Conservation (phyloP, 129 eudicot genomes). For the Kitagawia praeruptora region DNA sequence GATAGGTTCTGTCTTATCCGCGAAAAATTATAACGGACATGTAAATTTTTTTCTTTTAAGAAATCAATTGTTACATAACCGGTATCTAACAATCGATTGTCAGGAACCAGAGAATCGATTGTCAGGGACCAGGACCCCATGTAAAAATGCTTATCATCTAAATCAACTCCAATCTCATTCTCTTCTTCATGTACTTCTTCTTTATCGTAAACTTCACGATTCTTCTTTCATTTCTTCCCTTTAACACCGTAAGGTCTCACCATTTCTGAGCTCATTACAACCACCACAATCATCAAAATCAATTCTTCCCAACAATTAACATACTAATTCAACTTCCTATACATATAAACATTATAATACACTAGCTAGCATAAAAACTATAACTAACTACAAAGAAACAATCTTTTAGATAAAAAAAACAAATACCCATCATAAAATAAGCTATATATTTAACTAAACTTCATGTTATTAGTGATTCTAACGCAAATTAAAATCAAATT, state of each 20-base stretch:
- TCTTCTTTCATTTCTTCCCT: slow-evolving; percentile 71
- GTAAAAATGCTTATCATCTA: too few relatives aligned
- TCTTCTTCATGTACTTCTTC: slow-evolving; percentile 33
- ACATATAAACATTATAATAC: background rate
- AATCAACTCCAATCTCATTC: slow-evolving; percentile 22
- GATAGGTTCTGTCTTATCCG: too few relatives aligned
- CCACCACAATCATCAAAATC: background rate
- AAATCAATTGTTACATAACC: too few relatives aligned
- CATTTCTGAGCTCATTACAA: slow-evolving; percentile 27
- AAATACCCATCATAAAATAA: background rate
- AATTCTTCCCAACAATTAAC: background rate
- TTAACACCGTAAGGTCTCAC: slow-evolving; percentile 57
- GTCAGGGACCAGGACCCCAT: slow-evolving; percentile 24
- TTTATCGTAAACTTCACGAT: slow-evolving; percentile 39
- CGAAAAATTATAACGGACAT: too few relatives aligned
- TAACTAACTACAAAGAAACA: background rate
- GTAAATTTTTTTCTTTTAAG: too few relatives aligned
- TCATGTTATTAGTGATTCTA: background rate
- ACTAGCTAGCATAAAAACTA: background rate
- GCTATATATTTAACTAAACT: background rate
- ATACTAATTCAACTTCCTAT: background rate
- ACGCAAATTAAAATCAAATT: background rate
- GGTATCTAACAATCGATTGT: too few relatives aligned
- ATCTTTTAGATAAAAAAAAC: background rate
- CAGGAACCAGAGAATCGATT: too few relatives aligned